Conservation (phyloP, 257 asterid species). For the Linaria vulgaris region DNA sequence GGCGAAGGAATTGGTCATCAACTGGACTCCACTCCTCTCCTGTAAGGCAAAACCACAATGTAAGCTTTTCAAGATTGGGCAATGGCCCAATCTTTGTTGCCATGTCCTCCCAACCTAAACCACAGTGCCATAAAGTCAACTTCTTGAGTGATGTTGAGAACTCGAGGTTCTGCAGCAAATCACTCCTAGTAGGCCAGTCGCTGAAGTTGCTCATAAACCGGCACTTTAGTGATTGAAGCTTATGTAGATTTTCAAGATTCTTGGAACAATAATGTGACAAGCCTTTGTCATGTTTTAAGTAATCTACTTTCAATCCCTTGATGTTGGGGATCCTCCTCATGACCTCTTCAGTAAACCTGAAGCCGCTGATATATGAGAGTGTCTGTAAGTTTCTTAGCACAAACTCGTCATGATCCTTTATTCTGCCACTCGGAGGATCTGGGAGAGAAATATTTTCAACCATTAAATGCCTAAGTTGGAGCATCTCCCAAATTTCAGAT, state of each 20-base stretch:
- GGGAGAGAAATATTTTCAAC: neutral
- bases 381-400: conserved; percentile 16
- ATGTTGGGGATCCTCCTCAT: conserved; percentile 16
- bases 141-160: no score
- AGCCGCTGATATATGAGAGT: neutral
- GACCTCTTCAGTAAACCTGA: conserved; percentile 12
- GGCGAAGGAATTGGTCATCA: no score
- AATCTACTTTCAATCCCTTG: neutral
- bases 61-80: no score
- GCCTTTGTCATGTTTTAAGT: neutral
- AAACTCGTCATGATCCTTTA: neutral
- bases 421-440: conserved; percentile 4
- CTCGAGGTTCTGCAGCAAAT: no score
- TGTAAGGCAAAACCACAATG: no score
- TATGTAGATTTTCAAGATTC: conserved; percentile 11
- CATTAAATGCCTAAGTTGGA: conserved; percentile 3
- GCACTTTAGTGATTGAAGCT: neutral
- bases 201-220: neutral
- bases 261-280: neutral
- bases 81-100: no score
- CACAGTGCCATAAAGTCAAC: no score
- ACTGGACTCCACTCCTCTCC: no score
- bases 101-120: no score
- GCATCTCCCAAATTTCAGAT: conserved; percentile 21
- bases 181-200: neutral